Evolutionary conservation across 768 basidiomycete species (phyloP), one percentile per base, ranked within the genome.

Genomic region (Boletus bicolor): DNA sequence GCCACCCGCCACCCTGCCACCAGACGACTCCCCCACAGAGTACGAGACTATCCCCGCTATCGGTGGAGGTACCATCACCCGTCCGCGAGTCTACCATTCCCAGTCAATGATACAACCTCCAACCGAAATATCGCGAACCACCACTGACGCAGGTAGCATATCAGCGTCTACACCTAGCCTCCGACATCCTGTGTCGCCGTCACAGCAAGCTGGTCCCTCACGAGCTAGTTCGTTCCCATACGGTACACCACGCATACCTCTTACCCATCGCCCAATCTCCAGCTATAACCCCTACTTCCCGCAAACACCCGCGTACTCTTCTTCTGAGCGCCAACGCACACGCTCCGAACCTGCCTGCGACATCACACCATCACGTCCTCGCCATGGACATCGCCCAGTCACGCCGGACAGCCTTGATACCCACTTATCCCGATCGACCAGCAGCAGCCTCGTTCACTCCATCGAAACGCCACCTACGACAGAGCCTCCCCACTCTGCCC

Each of bases 11-110:
- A 82, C 81, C 45, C 66, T 76, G 26, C 59, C 64, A 8, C 68
- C 75, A 44, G 76, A 76, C 44, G 78, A 80, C 52, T 70, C 74
- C 19, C 68, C 79, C 39, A 72, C 78, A 11, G 90, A 91, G 65
- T 94, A 88, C 70, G 92, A 96, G 68, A 87, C 89, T 1, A 84
- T 94, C 36, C 92, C 94, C 12, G 94, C 95, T 3, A 88, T 97
- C 5, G 94, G 95, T 17, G 93, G 93, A 14, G 94, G 94, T 0
- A 86, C 82, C 0, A 82, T 97, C 61, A 88, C 87, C 10, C 84
- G 92, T 14, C 95, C 95, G 1, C 78, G 93, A 6, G 81, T 95
- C 34, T 85, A 84, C 59, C 95, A 95, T 68, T 85, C 91, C 0
- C 93, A 95, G 64, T 90, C 89, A 1, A 82, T 82, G 66, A 85